phyloP scores from a whole-genome alignment of 768 basidiomycete species.

The Tricholoma sp. region DNA sequence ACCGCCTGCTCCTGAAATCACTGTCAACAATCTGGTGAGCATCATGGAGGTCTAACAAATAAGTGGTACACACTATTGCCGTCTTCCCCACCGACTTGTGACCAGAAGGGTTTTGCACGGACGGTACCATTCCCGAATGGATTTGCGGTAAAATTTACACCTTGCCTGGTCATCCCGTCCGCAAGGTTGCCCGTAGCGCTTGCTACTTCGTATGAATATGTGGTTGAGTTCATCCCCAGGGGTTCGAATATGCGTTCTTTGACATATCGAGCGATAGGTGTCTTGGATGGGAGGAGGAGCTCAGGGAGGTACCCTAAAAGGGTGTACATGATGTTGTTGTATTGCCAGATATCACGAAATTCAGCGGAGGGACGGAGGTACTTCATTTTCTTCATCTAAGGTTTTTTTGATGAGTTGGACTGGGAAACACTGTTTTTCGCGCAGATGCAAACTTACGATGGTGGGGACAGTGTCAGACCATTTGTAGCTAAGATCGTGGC shows the following conservation, averaged over 20 bases:
- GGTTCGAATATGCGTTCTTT: slow-evolving; percentile 21
- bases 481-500: slow-evolving; percentile 12
- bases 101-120: slow-evolving; percentile 15
- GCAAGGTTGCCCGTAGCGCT: slow-evolving; percentile 20
- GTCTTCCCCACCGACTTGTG: slow-evolving; percentile 15
- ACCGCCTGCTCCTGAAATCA: slow-evolving; percentile 24
- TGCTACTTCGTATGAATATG: slow-evolving; percentile 22
- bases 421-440: too few relatives aligned
- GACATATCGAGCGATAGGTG: slow-evolving; percentile 21
- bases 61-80: slow-evolving; percentile 17
- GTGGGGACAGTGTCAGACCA: slow-evolving; percentile 4
- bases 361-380: slow-evolving; percentile 18
- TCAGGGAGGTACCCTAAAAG: slow-evolving; percentile 13
- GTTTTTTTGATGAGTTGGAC: too few relatives aligned
- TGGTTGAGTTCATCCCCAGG: slow-evolving; percentile 23
- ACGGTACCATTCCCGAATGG: slow-evolving; percentile 13
- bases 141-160: slow-evolving; percentile 13
- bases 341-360: slow-evolving; percentile 22
- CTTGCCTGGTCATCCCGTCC: slow-evolving; percentile 13
- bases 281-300: slow-evolving; percentile 12
- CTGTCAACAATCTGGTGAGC: slow-evolving; percentile 5
- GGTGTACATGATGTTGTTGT: slow-evolving; percentile 23
- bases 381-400: slow-evolving; percentile 13
- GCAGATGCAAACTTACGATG: slow-evolving; percentile 4
- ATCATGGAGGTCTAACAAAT: too few relatives aligned